phyloP scores from a whole-genome alignment of 805 yeast species.

The Candida koratica region DNA sequence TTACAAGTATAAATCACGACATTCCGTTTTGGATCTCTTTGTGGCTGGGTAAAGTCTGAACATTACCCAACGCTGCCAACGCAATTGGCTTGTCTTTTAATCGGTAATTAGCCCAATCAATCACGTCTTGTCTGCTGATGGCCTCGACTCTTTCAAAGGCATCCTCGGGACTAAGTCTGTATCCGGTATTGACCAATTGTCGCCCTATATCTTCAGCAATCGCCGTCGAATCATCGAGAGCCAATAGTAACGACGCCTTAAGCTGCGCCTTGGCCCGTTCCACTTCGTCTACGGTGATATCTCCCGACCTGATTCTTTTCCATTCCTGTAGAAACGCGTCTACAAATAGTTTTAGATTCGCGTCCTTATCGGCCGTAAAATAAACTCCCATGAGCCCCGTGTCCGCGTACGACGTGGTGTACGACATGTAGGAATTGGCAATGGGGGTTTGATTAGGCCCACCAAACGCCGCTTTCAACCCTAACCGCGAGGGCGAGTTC shows the following conservation, averaged over 20 bases:
- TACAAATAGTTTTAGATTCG: slow-evolving; percentile 61
- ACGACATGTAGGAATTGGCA: slow-evolving; percentile 94
- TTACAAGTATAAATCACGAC: slow-evolving; percentile 5
- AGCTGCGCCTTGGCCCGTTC: slow-evolving; percentile 92
- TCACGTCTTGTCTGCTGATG: slow-evolving; percentile 74
- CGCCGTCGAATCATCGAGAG: slow-evolving; percentile 92
- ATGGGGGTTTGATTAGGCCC: slow-evolving; percentile 58
- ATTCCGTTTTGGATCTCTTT: slow-evolving; percentile 45
- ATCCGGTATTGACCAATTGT: slow-evolving; percentile 93
- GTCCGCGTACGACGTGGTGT: slow-evolving; percentile 95
- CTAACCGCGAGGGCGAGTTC: slow-evolving; percentile 81
- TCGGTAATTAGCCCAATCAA: slow-evolving; percentile 83
- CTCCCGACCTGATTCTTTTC: slow-evolving; percentile 79
- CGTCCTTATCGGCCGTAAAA: slow-evolving; percentile 73
- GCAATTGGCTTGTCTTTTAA: slow-evolving; percentile 77
- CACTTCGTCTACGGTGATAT: slow-evolving; percentile 76
- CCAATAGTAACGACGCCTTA: slow-evolving; percentile 83
- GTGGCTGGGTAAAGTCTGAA: slow-evolving; percentile 66
- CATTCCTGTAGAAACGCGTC: slow-evolving; percentile 82
- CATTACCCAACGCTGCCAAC: slow-evolving; percentile 87
- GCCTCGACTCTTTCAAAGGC: slow-evolving; percentile 71
- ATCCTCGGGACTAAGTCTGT: slow-evolving; percentile 66
- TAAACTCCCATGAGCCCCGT: slow-evolving; percentile 98
- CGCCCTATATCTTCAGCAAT: slow-evolving; percentile 97
- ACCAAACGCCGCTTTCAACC: slow-evolving; percentile 58